Evolutionary conservation across 2,329 filamentous ascomycete species (phyloP).

Genomic region (Colletotrichum australisinense): DNA sequence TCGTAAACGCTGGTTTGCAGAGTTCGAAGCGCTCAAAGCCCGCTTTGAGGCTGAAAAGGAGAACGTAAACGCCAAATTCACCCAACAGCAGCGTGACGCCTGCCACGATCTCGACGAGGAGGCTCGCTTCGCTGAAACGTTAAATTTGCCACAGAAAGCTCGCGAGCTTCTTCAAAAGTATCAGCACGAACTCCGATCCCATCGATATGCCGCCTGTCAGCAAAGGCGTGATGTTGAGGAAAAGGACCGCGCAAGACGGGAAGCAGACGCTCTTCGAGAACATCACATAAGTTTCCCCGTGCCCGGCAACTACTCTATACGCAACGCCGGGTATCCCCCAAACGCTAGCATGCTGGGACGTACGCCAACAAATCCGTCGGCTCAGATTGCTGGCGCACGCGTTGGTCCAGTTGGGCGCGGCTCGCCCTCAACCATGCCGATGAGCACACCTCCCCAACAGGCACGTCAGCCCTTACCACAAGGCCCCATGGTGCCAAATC

Average conservation of each 20-base stretch:
- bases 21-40: constrained; percentile 7
- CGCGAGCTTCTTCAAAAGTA: constrained; percentile 20
- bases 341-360: neutral
- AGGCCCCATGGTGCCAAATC: neutral
- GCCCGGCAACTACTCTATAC: neutral
- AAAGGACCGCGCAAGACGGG: neutral
- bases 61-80: neutral
- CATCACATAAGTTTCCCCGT: constrained; percentile 24
- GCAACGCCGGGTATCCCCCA: neutral
- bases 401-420: neutral
- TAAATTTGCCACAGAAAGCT: neutral
- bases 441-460: neutral
- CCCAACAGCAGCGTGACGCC: constrained; percentile 6
- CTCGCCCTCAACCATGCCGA: neutral
- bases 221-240: neutral
- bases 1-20: constrained; percentile 19
- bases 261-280: constrained; percentile 12
- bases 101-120: constrained; percentile 26
- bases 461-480: neutral
- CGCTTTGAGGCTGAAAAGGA: constrained; percentile 25
- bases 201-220: constrained; percentile 18
- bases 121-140: neutral
- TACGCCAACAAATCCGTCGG: neutral
- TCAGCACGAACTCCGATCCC: constrained; percentile 21
- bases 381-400: neutral